Percentiles rank a stretch among this genome's conserved stretches.
These are phyloP conservation scores for Neurospora crassa DNA, from an alignment of 2,329 filamentous ascomycete species.

Conservation along the genomic window DNA sequence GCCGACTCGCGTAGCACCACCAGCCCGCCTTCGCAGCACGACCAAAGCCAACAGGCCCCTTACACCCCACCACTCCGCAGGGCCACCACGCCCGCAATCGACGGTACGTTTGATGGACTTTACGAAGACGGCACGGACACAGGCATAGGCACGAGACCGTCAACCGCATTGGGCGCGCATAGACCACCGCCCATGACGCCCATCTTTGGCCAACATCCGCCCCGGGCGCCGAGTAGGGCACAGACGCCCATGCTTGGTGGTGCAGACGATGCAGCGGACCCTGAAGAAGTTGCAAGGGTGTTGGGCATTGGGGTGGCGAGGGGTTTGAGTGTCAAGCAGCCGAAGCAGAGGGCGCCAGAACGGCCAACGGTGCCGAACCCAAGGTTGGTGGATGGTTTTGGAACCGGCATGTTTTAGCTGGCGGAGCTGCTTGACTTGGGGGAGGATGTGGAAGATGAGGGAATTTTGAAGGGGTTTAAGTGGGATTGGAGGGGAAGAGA, in stretches of 20 bases:
- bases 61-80: not conserved
- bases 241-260: conserved; percentile 5
- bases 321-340: conserved; percentile 21
- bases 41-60: conserved; percentile 14
- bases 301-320: conserved; percentile 25
- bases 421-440: not conserved
- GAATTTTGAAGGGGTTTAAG: not conserved
- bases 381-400: conserved; percentile 23
- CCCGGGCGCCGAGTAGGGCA: not conserved
- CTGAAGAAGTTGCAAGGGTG: conserved; percentile 2
- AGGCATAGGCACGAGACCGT: not conserved
- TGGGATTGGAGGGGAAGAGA: not conserved
- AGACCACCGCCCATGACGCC: not conserved
- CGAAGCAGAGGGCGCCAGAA: conserved; percentile 8
- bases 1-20: conserved; percentile 15
- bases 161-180: not conserved
- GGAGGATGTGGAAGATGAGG: not conserved
- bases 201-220: not conserved
- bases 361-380: conserved; percentile 13
- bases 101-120: conserved; percentile 8
- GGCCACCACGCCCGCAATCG: conserved; percentile 11
- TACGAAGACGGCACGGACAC: not conserved
- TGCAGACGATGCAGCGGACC: not conserved
- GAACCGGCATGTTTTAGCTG: conserved; percentile 24
- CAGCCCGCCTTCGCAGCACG: not conserved